Conservation (phyloP, 768 basidiomycete genomes). For the Rhodotorula babjevae region DNA sequence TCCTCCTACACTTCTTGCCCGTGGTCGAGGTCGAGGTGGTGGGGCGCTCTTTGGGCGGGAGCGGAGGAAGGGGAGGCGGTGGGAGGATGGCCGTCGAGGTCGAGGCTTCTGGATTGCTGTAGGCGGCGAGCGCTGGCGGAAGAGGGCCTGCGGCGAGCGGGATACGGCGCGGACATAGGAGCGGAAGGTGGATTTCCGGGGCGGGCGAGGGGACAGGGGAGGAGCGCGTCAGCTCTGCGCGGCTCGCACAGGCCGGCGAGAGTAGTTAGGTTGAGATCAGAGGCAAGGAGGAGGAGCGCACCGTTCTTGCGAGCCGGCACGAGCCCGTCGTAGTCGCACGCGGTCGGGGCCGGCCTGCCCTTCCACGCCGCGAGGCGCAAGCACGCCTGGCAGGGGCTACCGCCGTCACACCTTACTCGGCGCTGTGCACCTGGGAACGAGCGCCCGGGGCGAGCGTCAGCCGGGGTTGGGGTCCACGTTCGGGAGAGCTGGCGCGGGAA, state of each 20-base stretch:
- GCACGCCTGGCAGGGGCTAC: slow-evolving; percentile 20
- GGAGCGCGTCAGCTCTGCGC: too few relatives aligned
- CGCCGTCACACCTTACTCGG: slow-evolving; percentile 18
- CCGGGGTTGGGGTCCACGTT: too few relatives aligned
- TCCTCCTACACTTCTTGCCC: background rate
- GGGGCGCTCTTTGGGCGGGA: too few relatives aligned
- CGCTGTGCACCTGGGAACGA: slow-evolving; percentile 11
- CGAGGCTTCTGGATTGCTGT: background rate
- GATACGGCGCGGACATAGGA: background rate
- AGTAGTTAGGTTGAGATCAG: too few relatives aligned
- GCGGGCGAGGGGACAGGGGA: too few relatives aligned
- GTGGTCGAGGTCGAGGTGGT: background rate
- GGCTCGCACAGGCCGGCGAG: too few relatives aligned
- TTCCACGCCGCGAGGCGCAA: slow-evolving; percentile 27
- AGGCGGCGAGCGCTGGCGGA: background rate
- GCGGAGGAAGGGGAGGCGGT: too few relatives aligned
- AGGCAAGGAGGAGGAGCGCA: background rate
- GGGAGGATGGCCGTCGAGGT: background rate
- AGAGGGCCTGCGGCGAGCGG: background rate
- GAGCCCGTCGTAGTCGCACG: slow-evolving; percentile 15
- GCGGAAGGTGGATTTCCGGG: too few relatives aligned
- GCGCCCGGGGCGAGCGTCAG: background rate
- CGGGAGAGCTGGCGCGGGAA: too few relatives aligned
- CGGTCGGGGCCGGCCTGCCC: slow-evolving; percentile 7
- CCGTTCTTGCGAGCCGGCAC: background rate